Evolutionary conservation across 2,329 filamentous ascomycete species (phyloP).

Genomic region (Graphilbum ipis-grandicollis): DNA sequence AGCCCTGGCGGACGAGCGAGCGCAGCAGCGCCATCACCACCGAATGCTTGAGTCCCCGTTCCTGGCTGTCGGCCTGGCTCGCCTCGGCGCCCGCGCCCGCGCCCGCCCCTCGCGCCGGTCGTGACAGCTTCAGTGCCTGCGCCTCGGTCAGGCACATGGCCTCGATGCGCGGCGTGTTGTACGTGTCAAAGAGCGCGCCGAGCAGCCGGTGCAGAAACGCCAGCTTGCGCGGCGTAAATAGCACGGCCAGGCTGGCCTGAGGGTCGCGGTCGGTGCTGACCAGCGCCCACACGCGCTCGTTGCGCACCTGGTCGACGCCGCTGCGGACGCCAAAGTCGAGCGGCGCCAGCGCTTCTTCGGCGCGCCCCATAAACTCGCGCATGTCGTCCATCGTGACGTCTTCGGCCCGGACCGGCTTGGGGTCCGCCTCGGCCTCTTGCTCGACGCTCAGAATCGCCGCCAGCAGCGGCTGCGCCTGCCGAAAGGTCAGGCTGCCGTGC

Average conservation of each 20-base stretch:
- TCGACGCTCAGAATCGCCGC: slow-evolving; percentile 52
- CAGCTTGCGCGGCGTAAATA: slow-evolving; percentile 66
- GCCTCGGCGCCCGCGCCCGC: background rate
- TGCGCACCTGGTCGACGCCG: slow-evolving; percentile 43
- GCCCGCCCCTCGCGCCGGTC: slow-evolving; percentile 26
- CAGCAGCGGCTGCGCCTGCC: slow-evolving; percentile 55
- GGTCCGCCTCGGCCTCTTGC: slow-evolving; percentile 27
- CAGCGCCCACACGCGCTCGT: slow-evolving; percentile 56
- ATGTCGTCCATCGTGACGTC: slow-evolving; percentile 54
- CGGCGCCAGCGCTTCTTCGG: slow-evolving; percentile 55
- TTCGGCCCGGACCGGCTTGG: slow-evolving; percentile 12
- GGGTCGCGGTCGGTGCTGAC: slow-evolving; percentile 79
- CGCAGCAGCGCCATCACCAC: slow-evolving; percentile 61
- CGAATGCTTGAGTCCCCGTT: slow-evolving; percentile 50
- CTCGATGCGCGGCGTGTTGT: slow-evolving; percentile 67
- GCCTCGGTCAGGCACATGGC: slow-evolving; percentile 67
- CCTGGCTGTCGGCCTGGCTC: slow-evolving; percentile 11
- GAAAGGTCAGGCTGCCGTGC: slow-evolving; percentile 57
- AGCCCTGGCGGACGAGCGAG: slow-evolving; percentile 59
- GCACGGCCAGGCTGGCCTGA: slow-evolving; percentile 74
- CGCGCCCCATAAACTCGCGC: slow-evolving; percentile 46
- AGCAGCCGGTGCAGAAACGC: slow-evolving; percentile 76
- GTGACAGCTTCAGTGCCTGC: slow-evolving; percentile 56
- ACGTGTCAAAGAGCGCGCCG: slow-evolving; percentile 79
- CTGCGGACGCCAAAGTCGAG: slow-evolving; percentile 82